These are phyloP conservation scores for Cetradonia linearis DNA, from an alignment of 495 filamentous ascomycete species.

Conservation along the genomic window DNA sequence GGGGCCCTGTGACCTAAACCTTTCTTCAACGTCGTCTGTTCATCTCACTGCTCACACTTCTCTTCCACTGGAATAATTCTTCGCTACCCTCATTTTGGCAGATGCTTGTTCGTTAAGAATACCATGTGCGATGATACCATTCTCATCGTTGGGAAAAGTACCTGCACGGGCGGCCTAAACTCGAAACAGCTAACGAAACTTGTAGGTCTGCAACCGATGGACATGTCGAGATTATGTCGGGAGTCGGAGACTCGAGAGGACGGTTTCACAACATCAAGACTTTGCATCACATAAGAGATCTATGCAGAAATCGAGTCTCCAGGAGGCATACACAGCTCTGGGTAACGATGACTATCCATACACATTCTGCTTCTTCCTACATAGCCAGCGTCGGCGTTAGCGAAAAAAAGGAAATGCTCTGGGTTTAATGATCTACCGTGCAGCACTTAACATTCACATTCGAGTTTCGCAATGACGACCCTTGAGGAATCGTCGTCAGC, in stretches of 20 bases:
- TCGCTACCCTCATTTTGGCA: background rate
- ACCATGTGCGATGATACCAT: background rate
- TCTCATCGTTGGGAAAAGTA: background rate
- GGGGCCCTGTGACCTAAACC: background rate
- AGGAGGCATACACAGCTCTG: background rate
- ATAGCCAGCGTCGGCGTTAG: background rate
- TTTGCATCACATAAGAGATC: background rate
- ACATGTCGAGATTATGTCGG: too few species aligned
- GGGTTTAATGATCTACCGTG: background rate
- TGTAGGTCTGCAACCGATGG: background rate
- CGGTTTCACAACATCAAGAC: background rate
- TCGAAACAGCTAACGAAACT: background rate
- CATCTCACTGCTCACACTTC: background rate
- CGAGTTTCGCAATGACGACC: background rate
- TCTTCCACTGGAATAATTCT: background rate
- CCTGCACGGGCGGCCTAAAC: background rate
- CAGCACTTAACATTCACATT: background rate
- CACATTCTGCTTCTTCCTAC: background rate
- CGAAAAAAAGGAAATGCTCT: background rate
- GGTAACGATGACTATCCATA: background rate
- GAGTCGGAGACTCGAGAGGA: too few species aligned
- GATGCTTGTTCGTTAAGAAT: background rate
- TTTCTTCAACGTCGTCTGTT: conserved; percentile 5
- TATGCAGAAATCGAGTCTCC: background rate
- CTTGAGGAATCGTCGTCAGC: background rate